Evolutionary conservation across 2,329 filamentous ascomycete genomes (phyloP).

Genomic region (Paecilomyces dactylethromorphus): DNA sequence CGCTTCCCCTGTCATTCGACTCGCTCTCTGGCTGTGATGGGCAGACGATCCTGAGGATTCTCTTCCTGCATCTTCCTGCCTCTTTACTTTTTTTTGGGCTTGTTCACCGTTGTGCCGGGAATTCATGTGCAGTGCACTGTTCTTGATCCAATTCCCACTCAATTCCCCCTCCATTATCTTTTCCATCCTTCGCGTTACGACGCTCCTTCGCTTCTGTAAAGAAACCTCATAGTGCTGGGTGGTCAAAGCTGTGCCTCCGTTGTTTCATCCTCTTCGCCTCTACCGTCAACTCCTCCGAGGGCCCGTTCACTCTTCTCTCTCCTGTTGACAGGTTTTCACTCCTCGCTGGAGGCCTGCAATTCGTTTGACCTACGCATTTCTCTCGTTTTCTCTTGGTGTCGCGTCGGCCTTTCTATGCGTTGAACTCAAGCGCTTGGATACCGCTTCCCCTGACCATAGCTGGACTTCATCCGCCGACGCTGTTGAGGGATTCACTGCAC

Average conservation of each 20-base stretch:
- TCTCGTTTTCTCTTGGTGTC: background rate
- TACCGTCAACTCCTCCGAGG: background rate
- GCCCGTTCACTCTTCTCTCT: background rate
- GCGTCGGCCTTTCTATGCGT: background rate
- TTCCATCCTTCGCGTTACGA: background rate
- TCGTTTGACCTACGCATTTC: background rate
- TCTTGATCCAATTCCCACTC: background rate
- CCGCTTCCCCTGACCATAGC: background rate
- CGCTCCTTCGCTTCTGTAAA: background rate
- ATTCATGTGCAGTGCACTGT: background rate
- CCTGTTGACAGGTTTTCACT: background rate
- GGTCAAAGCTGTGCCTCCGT: background rate
- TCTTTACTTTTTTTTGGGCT: constrained; percentile 7
- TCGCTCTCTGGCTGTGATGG: background rate
- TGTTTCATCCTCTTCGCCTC: background rate
- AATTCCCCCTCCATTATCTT: background rate
- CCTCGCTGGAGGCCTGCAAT: background rate
- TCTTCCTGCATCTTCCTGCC: constrained; percentile 3
- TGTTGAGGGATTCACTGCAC: background rate
- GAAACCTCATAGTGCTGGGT: background rate
- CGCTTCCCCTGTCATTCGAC: constrained; percentile 3
- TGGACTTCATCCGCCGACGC: background rate
- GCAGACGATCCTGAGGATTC: background rate
- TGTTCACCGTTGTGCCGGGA: background rate
- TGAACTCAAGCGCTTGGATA: background rate